Conservation (phyloP, 768 basidiomycete genomes). For the Amanita pseudoporphyria region DNA sequence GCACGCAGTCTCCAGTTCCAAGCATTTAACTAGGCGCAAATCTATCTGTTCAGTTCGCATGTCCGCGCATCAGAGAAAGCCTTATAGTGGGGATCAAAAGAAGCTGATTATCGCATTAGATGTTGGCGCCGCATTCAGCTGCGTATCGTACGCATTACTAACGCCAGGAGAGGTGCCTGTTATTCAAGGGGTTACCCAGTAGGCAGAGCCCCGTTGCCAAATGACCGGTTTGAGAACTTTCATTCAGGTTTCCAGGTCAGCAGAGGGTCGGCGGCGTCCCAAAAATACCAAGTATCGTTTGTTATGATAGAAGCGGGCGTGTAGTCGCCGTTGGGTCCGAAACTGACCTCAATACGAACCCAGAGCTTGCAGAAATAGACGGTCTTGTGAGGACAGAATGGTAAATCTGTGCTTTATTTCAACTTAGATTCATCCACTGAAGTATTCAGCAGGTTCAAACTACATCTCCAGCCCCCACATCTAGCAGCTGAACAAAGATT, state of each 20-base stretch:
- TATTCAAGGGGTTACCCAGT: conserved; percentile 30
- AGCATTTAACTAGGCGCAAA: no score
- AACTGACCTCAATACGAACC: conserved; percentile 1
- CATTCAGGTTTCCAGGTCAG: no score
- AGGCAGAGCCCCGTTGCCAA: conserved; percentile 5
- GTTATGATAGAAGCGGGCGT: conserved; percentile 3
- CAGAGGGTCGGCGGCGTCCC: conserved; percentile 1
- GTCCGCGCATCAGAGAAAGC: conserved; percentile 17
- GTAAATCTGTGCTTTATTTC: no score
- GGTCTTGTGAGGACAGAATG: no score
- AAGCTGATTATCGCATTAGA: conserved; percentile 42
- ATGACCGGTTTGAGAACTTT: no score
- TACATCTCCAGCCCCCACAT: no score
- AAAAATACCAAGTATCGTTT: conserved; percentile 7
- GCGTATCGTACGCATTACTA: conserved; percentile 27
- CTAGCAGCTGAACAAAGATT: no score
- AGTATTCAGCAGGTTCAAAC: no score
- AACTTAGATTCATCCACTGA: no score
- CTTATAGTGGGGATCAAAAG: conserved; percentile 28
- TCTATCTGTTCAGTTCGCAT: no score
- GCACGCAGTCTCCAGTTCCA: no score
- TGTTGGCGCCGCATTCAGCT: conserved; percentile 41
- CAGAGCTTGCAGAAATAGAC: background rate
- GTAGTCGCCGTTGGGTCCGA: conserved; percentile 6
- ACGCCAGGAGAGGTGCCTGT: conserved; percentile 20